Conservation (phyloP, 352 stramenopile genomes). For the Phytophthora citricola region DNA sequence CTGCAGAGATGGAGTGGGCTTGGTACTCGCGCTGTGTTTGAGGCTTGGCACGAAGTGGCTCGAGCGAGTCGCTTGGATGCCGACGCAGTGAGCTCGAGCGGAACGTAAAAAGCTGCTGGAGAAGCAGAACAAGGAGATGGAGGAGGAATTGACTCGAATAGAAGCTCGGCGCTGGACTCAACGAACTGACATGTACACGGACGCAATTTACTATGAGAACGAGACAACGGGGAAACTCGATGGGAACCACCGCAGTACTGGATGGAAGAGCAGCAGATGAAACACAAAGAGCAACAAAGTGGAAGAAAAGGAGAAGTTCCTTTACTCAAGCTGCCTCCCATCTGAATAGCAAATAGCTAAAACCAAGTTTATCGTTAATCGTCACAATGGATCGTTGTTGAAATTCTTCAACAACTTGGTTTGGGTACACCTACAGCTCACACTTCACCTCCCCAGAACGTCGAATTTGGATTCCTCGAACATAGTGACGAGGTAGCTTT, state of each 20-base stretch:
- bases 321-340: constrained; percentile 35
- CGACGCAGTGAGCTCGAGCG: constrained; percentile 32
- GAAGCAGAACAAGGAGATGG: constrained; percentile 53
- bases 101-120: constrained; percentile 54
- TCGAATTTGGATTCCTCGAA: too few relatives aligned
- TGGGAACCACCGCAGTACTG: constrained; percentile 63
- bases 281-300: constrained; percentile 21
- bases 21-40: constrained; percentile 60
- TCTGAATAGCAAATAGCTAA: constrained; percentile 6
- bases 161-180: constrained; percentile 61
- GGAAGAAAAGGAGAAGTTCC: constrained; percentile 13
- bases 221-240: constrained; percentile 49
- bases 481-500: too few relatives aligned
- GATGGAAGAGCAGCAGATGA: constrained; percentile 51
- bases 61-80: constrained; percentile 43
- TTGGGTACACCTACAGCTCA: too few relatives aligned
- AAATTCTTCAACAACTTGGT: too few relatives aligned
- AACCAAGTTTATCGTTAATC: too few relatives aligned
- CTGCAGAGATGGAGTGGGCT: constrained; percentile 61
- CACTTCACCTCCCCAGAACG: too few relatives aligned
- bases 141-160: constrained; percentile 53
- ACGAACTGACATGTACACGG: constrained; percentile 70
- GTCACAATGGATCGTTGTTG: too few relatives aligned
- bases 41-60: constrained; percentile 67
- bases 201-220: constrained; percentile 73